phyloP scores from a whole-genome alignment of 2,329 filamentous ascomycete genomes.

The Stachybotrys elegans region DNA sequence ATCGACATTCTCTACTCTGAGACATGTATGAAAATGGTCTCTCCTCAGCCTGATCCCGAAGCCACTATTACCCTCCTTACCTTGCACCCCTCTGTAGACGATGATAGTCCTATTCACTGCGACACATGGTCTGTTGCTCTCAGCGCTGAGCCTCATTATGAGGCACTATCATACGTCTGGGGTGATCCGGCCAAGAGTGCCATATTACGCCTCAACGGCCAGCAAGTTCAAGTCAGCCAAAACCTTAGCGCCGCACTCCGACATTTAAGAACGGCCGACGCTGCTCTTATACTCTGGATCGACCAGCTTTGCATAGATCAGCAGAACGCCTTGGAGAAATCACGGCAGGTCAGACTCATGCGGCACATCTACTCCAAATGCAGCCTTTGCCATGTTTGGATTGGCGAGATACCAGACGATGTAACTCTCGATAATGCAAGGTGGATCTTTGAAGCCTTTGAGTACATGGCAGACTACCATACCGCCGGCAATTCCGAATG shows the following conservation, averaged over 20 bases:
- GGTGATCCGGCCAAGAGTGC: not conserved
- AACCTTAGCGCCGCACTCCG: not conserved
- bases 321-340: conserved; percentile 8
- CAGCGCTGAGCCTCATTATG: not conserved
- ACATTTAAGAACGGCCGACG: not conserved
- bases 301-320: conserved; percentile 15
- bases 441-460: not conserved
- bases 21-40: too few relatives aligned
- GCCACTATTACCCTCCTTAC: too few relatives aligned
- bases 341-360: conserved; percentile 10
- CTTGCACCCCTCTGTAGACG: too few relatives aligned
- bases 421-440: not conserved
- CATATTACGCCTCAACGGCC: not conserved
- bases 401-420: conserved; percentile 5
- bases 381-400: conserved; percentile 10
- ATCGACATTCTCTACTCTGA: too few relatives aligned
- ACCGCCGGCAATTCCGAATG: not conserved
- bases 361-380: conserved; percentile 12
- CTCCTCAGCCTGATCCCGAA: too few relatives aligned
- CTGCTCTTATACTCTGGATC: conserved; percentile 7
- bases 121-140: too few relatives aligned
- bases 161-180: conserved; percentile 5
- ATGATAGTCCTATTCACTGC: too few relatives aligned
- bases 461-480: not conserved
- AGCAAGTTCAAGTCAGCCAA: not conserved